Conservation (phyloP, 2,329 filamentous ascomycete species). For the Waltergamsia citrina region DNA sequence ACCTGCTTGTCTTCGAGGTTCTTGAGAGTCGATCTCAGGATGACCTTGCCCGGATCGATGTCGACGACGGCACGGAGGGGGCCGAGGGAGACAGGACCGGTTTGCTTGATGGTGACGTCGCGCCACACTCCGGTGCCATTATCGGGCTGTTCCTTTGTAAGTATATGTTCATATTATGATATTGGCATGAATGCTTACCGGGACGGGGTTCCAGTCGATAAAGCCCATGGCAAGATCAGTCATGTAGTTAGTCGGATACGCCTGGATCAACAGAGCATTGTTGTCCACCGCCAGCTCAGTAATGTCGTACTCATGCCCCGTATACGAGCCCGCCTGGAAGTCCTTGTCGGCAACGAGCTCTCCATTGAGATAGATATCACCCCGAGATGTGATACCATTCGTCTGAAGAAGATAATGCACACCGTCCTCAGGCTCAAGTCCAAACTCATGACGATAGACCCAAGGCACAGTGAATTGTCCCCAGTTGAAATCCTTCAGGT, state of each 20-base stretch:
- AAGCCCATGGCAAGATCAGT: constrained; percentile 51
- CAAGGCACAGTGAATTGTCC: constrained; percentile 43
- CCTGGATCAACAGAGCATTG: constrained; percentile 44
- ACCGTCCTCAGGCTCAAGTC: constrained; percentile 17
- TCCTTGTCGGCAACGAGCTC: constrained; percentile 35
- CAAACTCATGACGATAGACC: constrained; percentile 48
- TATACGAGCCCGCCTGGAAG: constrained; percentile 46
- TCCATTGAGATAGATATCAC: constrained; percentile 52
- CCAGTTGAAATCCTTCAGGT: constrained; percentile 29
- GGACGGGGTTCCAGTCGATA: constrained; percentile 50
- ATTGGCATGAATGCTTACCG: constrained; percentile 1
- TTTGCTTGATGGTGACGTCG: constrained; percentile 44
- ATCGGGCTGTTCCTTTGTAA: constrained; percentile 26
- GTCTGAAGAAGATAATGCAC: constrained; percentile 44
- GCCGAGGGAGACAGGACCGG: constrained; percentile 36
- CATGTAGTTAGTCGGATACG: constrained; percentile 49
- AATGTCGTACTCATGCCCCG: constrained; percentile 45
- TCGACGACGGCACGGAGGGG: constrained; percentile 34
- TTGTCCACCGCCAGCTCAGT: constrained; percentile 27
- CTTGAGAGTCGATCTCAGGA: constrained; percentile 24
- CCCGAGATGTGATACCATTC: constrained; percentile 49
- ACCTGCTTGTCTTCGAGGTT: constrained; percentile 30
- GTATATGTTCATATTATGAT: neutral
- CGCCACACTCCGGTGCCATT: constrained; percentile 57
- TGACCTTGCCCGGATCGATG: constrained; percentile 25